Evolutionary conservation across 768 basidiomycete species (phyloP), one percentile per base, ranked within the genome.

Genomic region (Calocera cornea): DNA sequence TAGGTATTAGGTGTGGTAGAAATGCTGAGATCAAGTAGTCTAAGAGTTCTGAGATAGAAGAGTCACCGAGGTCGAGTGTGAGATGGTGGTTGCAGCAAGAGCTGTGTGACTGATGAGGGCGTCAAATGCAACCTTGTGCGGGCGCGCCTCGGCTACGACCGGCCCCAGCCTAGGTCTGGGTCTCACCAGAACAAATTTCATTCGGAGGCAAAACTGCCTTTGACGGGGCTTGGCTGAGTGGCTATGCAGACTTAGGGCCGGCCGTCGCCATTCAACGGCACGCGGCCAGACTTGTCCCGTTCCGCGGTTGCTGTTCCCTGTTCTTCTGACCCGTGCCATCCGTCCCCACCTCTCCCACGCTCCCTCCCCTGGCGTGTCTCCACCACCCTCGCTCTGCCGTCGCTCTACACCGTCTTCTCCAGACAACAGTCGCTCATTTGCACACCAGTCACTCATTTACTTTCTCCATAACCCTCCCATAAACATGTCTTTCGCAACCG

Each of bases 161-260:
- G 54, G 27, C 44, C 7, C n/a, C n/a, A n/a, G 44, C 8, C 44
- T 47, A 17, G 31, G 54, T 22, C 27, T 60, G 54, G 54, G 54
- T 60, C 54, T 60, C 54, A 19, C 54, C 27, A 60, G 54, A 60
- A 60, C 27, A 60, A 60, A 60, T 60, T 60, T 60, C 54, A 10
- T 29, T 5, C 54, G 54, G 54, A 60, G 27, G 54, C 31, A 60
- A 60, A 5, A 5, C 22, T 5, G 11, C 54, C 14, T 27, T 60
- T 29, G 54, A 16, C 2, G 10, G 5, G 7, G 14, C 54, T 60
- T 14, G 54, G 10, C 31, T 47, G 19, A 31, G 54, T 60, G 54
- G 54, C 54, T 2, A 19, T 60, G 54, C 44, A 16, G 11, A 24
- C 54, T 60, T 60, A 60, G 54, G 54, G 54, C 54, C 54, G 54